These are phyloP conservation scores for Dioscorea alata DNA, from an alignment of 106 monocot species.

Conservation along the genomic window DNA sequence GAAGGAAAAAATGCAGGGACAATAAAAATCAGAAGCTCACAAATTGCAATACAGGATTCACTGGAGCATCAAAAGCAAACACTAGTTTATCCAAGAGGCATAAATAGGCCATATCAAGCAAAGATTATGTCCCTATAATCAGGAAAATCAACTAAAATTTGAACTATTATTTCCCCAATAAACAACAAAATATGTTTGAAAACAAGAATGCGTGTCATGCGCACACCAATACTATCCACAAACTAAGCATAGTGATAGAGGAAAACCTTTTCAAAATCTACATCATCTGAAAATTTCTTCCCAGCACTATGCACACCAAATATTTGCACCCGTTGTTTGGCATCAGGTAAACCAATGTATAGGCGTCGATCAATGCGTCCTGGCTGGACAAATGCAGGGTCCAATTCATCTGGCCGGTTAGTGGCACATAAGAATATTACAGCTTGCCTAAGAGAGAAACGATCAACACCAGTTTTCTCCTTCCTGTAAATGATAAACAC, in stretches of 20 bases:
- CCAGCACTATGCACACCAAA: conserved; percentile 74
- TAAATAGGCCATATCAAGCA: too few relatives aligned
- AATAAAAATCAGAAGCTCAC: too few relatives aligned
- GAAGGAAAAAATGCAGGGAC: too few relatives aligned
- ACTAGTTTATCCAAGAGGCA: too few relatives aligned
- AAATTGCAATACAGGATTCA: too few relatives aligned
- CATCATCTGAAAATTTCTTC: conserved; percentile 67
- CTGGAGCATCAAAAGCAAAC: too few relatives aligned
- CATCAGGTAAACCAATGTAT: conserved; percentile 78
- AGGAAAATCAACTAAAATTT: not conserved
- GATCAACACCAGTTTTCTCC: conserved; percentile 74
- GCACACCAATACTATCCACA: too few relatives aligned
- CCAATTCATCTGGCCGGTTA: conserved; percentile 83
- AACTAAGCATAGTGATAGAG: not conserved
- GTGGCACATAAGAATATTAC: conserved; percentile 89
- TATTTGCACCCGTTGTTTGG: conserved; percentile 62
- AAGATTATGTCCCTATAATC: not conserved
- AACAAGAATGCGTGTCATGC: not conserved
- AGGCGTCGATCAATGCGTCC: conserved; percentile 81
- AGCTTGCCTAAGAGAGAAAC: conserved; percentile 79
- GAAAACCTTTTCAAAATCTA: conserved; percentile 61
- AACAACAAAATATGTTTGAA: not conserved
- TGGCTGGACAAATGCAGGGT: conserved; percentile 64
- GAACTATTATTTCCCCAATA: not conserved
- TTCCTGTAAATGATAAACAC: conserved; percentile 39